phyloP scores from a whole-genome alignment of 495 filamentous ascomycete species.

The Tuber brumale region DNA sequence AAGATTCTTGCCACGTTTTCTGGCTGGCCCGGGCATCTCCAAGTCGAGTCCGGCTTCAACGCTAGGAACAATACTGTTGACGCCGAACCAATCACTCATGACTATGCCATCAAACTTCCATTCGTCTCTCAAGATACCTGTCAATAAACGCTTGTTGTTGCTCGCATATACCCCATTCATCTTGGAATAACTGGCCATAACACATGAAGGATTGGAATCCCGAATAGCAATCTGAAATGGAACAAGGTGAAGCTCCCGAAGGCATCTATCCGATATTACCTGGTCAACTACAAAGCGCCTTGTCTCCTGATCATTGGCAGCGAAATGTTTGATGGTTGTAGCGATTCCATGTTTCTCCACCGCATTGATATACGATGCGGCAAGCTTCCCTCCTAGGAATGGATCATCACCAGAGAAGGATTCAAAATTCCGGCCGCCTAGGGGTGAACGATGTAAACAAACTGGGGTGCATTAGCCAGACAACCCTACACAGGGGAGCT shows the following conservation, averaged over 20 bases:
- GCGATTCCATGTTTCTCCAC: conserved; percentile 65
- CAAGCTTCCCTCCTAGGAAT: conserved; percentile 60
- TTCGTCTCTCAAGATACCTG: conserved; percentile 60
- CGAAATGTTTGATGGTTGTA: conserved; percentile 72
- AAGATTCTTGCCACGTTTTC: conserved; percentile 54
- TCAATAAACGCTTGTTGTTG: conserved; percentile 58
- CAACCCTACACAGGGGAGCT: not conserved
- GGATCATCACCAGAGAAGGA: conserved; percentile 68
- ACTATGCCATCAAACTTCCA: conserved; percentile 64
- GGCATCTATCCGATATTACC: conserved; percentile 60
- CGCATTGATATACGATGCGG: conserved; percentile 60
- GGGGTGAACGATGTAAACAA: conserved; percentile 62
- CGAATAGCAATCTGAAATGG: conserved; percentile 67
- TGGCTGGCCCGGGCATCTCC: conserved; percentile 67
- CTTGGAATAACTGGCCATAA: conserved; percentile 74
- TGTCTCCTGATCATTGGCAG: conserved; percentile 75
- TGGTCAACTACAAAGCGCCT: conserved; percentile 61
- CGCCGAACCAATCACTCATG: conserved; percentile 71
- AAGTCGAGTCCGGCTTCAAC: conserved; percentile 64
- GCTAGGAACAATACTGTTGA: conserved; percentile 61
- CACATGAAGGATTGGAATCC: conserved; percentile 56
- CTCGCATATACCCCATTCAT: conserved; percentile 65
- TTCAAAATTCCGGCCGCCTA: conserved; percentile 74
- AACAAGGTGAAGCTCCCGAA: conserved; percentile 70
- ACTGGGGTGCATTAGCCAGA: conserved; percentile 27